Conservation (phyloP, 2,329 filamentous ascomycete genomes). For the Trichoderma brevicompactum region DNA sequence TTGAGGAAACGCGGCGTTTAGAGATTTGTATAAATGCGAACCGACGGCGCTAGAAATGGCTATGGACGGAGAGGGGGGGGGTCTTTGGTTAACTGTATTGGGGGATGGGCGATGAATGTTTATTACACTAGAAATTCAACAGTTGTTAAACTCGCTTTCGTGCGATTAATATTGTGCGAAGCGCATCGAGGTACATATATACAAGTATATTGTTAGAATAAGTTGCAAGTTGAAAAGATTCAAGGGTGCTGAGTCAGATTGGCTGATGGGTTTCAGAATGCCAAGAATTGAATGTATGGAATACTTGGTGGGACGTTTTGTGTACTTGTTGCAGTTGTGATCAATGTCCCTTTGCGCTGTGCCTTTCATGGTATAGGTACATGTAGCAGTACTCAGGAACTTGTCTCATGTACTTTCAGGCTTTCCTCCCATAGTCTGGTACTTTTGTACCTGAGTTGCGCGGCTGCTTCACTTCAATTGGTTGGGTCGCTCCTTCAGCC, state of each 20-base stretch:
- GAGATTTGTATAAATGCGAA: slow-evolving; percentile 24
- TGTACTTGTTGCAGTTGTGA: too few species aligned
- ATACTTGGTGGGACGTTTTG: background rate
- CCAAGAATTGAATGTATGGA: background rate
- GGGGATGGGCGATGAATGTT: background rate
- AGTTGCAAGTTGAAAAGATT: too few species aligned
- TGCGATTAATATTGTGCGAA: too few species aligned
- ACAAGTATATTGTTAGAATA: too few species aligned
- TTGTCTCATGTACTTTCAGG: too few species aligned
- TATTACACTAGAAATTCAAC: too few species aligned
- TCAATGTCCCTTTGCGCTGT: too few species aligned
- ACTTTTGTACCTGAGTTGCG: background rate
- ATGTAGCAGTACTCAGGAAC: too few species aligned
- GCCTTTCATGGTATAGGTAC: too few species aligned
- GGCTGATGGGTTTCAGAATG: too few species aligned
- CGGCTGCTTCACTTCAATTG: background rate
- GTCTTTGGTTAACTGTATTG: background rate
- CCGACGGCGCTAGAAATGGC: slow-evolving; percentile 9
- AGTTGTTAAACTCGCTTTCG: background rate
- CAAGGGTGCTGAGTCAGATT: slow-evolving; percentile 1
- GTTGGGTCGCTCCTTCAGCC: background rate
- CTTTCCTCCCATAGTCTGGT: background rate
- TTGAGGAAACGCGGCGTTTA: slow-evolving; percentile 14
- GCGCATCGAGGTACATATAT: too few species aligned
- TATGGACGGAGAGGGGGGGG: background rate